These are phyloP conservation scores for Hippophae rhamnoides DNA, from an alignment of 306 rosid species.

Conservation along the genomic window DNA sequence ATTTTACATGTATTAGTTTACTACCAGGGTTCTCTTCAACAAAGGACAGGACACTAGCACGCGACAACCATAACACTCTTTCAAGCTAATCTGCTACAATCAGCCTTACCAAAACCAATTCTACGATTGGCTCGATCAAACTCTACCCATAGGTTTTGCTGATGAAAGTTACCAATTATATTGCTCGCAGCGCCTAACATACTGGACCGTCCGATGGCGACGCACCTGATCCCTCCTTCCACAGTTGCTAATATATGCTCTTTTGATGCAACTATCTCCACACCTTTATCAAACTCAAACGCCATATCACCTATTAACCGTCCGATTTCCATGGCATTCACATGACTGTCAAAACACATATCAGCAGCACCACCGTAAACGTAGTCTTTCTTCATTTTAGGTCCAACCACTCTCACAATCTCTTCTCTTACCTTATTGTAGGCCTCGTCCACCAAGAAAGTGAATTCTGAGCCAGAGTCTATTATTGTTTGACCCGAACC, in stretches of 20 bases:
- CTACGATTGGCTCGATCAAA: conserved; percentile 52
- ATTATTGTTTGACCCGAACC: conserved; percentile 91
- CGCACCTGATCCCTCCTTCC: conserved; percentile 60
- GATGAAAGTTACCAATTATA: conserved; percentile 74
- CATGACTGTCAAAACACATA: conserved; percentile 53
- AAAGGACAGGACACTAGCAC: too few relatives aligned
- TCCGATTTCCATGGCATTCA: conserved; percentile 32
- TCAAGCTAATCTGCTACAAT: conserved; percentile 41
- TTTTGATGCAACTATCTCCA: conserved; percentile 44
- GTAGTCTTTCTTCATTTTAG: conserved; percentile 50
- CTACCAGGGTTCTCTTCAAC: too few relatives aligned
- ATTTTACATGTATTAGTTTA: too few relatives aligned
- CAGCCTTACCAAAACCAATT: conserved; percentile 70
- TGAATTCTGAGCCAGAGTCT: conserved; percentile 78
- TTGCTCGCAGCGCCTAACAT: conserved; percentile 65
- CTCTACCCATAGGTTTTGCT: conserved; percentile 80
- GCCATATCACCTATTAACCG: conserved; percentile 53
- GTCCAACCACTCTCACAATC: conserved; percentile 42
- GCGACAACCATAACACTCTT: neutral
- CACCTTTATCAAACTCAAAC: conserved; percentile 65
- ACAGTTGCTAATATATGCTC: conserved; percentile 53
- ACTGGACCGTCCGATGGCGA: conserved; percentile 68
- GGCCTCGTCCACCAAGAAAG: conserved; percentile 62
- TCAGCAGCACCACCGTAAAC: conserved; percentile 50
- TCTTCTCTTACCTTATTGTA: conserved; percentile 49